Base-by-base conservation (phyloP, 2,329 filamentous ascomycete species). In the Aspergillus pseudoterreus region DNA sequence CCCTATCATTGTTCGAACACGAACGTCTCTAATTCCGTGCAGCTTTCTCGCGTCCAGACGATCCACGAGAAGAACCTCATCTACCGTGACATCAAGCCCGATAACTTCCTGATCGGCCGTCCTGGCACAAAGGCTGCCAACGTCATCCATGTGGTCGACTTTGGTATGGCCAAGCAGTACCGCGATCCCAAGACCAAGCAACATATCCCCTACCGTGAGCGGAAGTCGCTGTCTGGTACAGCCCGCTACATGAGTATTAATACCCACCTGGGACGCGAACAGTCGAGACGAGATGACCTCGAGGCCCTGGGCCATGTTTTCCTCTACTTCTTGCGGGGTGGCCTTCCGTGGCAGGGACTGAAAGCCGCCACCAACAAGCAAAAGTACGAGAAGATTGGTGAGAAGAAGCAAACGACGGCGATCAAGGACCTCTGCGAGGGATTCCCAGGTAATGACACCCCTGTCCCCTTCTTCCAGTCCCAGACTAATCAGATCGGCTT, bases 181-280 rank as follows among this genome's bases (percentile, higher is more conserved):
- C 87, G 94, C 63, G 94, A 99, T 65, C 94, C 94, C 51, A 97
- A 97, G 80, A 96, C 94, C 35, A 97, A 97, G 76, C 94, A 97
- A 73, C 94, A 99, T 75, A 97, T 97, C 62, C 92, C 94, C 11
- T 97, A 97, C 73, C 84, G 94, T 66, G 94, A 97, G 77, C 85
- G 94, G 65, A 99, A 99, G 76, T 96, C 92, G 4, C 79, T 99
- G 54, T 97, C 92, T 4, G 94, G 94, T 57, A 99, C 94, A 52
- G 94, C 94, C 57, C 84, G 94, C 70, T 99, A 99, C 75, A 97
- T 97, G 94, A 95, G 90, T 77, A 97, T 99, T 83, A 99, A 99
- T 76, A 99, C 94, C 51, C 94, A 99, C 80, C 76, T 97, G 60
- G 94, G 94, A 49, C 86, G 94, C 54, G 94, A 99, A 71, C 94